Conservation (phyloP, 1,139 yeast genomes). For the Komagataea norvegica region DNA sequence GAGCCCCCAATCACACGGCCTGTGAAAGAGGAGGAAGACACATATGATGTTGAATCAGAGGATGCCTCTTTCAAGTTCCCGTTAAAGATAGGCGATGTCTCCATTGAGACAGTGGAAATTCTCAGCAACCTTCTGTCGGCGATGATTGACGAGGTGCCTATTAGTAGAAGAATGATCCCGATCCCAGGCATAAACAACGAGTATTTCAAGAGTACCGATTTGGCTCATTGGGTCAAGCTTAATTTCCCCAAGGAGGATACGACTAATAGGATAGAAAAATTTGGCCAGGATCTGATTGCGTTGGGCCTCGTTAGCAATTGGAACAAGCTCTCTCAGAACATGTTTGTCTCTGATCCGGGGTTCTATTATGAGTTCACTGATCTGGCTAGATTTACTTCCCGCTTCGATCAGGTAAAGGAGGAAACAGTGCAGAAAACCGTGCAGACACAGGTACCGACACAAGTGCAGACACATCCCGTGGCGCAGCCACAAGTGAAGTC, state of each 20-base stretch:
- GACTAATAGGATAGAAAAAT: constrained; percentile 19
- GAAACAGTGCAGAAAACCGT: background rate
- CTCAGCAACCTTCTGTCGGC: constrained; percentile 19
- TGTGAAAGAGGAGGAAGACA: constrained; percentile 8
- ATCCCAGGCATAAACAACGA: constrained; percentile 27
- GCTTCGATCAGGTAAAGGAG: constrained; percentile 13
- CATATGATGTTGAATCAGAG: constrained; percentile 15
- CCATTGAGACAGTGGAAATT: constrained; percentile 15
- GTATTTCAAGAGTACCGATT: constrained; percentile 20
- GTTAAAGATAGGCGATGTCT: constrained; percentile 21
- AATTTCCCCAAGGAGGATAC: constrained; percentile 18
- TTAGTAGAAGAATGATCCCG: constrained; percentile 25
- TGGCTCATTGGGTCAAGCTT: constrained; percentile 17
- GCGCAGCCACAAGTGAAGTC: no score
- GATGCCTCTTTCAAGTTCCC: constrained; percentile 26
- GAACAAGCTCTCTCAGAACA: constrained; percentile 20
- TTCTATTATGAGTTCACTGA: constrained; percentile 27
- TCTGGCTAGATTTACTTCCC: constrained; percentile 22
- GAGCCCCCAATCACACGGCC: no score
- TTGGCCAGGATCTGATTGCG: constrained; percentile 23
- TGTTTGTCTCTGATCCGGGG: constrained; percentile 22
- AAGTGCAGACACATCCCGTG: no score
- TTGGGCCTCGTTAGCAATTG: constrained; percentile 22
- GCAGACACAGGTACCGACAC: no score
- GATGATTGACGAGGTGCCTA: constrained; percentile 21